Percentiles rank a stretch among this genome's conserved stretches.
Evolutionary conservation across 805 yeast genomes (phyloP).

Genomic region (Brettanomyces bruxellensis): DNA sequence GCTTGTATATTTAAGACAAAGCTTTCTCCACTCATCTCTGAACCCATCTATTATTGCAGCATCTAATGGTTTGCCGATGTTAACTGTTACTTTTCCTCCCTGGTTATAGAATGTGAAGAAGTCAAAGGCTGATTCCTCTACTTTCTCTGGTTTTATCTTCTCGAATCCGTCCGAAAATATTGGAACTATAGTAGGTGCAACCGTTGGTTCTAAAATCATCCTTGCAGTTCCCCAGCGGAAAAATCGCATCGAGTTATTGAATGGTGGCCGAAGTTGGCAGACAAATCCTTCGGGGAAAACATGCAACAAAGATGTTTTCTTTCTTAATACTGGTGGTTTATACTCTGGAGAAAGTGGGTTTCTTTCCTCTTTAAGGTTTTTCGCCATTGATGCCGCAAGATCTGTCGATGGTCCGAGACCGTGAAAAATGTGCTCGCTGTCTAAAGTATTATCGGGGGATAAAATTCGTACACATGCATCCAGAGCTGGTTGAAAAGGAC

Average conservation of each 20-base stretch:
- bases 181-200: conserved; percentile 81
- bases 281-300: conserved; percentile 94
- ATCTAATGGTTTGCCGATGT: conserved; percentile 63
- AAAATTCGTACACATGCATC: conserved; percentile 80
- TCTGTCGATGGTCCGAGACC: neutral
- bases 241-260: conserved; percentile 80
- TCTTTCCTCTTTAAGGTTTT: neutral
- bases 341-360: conserved; percentile 25
- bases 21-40: conserved; percentile 60
- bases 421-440: conserved; percentile 28
- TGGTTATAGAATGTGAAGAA: conserved; percentile 40
- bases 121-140: conserved; percentile 42
- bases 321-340: conserved; percentile 48
- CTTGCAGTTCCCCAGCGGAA: conserved; percentile 95
- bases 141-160: conserved; percentile 71
- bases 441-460: conserved; percentile 66
- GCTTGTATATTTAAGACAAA: conserved; percentile 48
- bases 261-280: conserved; percentile 73
- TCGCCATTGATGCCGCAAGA: neutral
- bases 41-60: conserved; percentile 50
- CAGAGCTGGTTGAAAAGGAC: conserved; percentile 84
- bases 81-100: conserved; percentile 59
- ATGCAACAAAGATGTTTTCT: conserved; percentile 82
- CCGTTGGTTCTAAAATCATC: conserved; percentile 69
- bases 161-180: conserved; percentile 83